Conservation (phyloP, 176 grass and related monocot species). For the Calamus simplicifolius region DNA sequence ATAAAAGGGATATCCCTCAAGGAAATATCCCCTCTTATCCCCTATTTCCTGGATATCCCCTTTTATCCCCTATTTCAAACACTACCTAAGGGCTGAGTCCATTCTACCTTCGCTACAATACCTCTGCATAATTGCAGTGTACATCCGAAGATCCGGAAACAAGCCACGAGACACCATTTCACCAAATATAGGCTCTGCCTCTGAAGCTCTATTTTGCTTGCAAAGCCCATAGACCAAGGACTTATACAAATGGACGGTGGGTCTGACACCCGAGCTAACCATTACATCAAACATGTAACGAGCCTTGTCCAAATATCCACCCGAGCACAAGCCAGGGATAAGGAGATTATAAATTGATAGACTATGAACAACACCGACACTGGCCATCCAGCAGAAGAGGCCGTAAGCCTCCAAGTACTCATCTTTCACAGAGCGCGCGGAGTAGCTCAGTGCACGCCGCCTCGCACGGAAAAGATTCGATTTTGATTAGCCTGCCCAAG, state of each 20-base stretch:
- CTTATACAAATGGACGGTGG: constrained; percentile 7
- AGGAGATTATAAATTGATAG: constrained; percentile 3
- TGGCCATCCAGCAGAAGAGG: constrained; percentile 11
- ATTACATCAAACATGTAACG: background rate
- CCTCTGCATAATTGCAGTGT: background rate
- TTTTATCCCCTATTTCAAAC: too few species aligned
- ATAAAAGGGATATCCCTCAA: too few species aligned
- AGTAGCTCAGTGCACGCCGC: constrained; percentile 5
- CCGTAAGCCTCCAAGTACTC: constrained; percentile 18
- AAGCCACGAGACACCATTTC: too few species aligned
- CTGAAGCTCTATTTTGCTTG: constrained; percentile 1
- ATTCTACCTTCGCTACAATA: constrained; percentile 16
- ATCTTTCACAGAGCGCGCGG: background rate
- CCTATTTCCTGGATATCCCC: too few species aligned
- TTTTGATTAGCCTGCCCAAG: constrained; percentile 17
- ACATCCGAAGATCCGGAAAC: too few species aligned
- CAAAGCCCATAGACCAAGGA: constrained; percentile 11
- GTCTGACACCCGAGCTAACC: background rate
- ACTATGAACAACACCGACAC: background rate
- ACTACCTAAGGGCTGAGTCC: constrained; percentile 12
- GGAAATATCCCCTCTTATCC: too few species aligned
- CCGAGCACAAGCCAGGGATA: constrained; percentile 10
- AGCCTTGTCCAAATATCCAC: constrained; percentile 13
- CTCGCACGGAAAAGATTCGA: constrained; percentile 14
- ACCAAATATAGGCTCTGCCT: background rate